Evolutionary conservation across 331 rosid species (phyloP).

Genomic region (Acacia pycnantha): DNA sequence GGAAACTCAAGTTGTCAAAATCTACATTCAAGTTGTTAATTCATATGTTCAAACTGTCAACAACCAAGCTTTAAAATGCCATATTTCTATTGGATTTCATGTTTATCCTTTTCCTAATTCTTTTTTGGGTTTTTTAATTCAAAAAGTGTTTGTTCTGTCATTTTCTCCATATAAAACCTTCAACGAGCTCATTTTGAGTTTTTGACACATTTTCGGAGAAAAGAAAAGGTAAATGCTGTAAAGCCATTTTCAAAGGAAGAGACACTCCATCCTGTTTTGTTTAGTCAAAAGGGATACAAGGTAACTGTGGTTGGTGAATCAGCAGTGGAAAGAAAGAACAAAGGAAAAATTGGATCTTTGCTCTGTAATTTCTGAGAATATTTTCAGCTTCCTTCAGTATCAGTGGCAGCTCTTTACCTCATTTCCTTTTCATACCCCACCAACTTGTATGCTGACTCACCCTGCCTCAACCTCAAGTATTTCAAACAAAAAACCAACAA

Average conservation of each 20-base stretch:
- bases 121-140: no score
- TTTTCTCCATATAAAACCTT: no score
- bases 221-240: slow-evolving; percentile 24
- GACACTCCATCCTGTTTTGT: slow-evolving; percentile 9
- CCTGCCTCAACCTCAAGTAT: slow-evolving; percentile 11
- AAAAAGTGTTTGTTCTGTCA: no score
- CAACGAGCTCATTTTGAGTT: background rate
- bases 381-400: slow-evolving; percentile 1
- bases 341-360: slow-evolving; percentile 23
- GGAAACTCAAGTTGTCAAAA: no score
- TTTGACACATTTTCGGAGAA: slow-evolving; percentile 18
- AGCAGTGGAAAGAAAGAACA: slow-evolving; percentile 31
- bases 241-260: slow-evolving; percentile 51
- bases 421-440: slow-evolving; percentile 23
- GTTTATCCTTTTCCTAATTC: no score
- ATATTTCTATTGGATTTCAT: no score
- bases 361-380: slow-evolving; percentile 30
- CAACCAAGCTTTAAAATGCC: no score
- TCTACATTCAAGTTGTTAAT: no score
- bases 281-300: slow-evolving; percentile 28
- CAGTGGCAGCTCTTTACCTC: slow-evolving; percentile 18
- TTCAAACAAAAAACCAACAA: background rate
- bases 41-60: no score
- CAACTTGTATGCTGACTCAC: slow-evolving; percentile 36
- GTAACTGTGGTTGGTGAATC: slow-evolving; percentile 22